Base-by-base conservation (phyloP, 768 basidiomycete genomes). In the Pulveroboletus sp. region DNA sequence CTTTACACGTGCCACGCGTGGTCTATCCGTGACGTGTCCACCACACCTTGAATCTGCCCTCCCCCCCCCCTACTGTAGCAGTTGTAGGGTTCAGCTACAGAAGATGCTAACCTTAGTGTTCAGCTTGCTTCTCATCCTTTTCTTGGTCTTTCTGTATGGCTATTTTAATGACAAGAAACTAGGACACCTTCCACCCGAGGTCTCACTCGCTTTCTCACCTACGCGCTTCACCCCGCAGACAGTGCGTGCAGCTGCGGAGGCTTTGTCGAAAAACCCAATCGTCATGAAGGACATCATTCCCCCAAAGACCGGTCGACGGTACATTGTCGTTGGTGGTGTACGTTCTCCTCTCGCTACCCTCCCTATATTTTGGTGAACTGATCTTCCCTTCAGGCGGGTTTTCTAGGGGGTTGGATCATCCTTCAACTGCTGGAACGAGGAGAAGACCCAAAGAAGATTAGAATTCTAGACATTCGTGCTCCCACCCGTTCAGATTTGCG, bases 321-420 rank as follows among this genome's bases (percentile, higher is more conserved):
- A 90, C 62, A 86, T 89, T 50, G 74, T 90, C 5, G 76, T 86
- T 33, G 88, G 88, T 48, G 87, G 88, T 57, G 85, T 86, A 61
- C 54, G 79, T 76, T 39, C 36, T 21, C 18, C 7, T 26, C 7
- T 28, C 14, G 13, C 7, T 45, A 24, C 28, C 45, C 36, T 39
- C 8, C 10, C 9, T 1, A 5, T 40, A 13, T 3, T 26, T 30
- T 33, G 6, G 27, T n/a, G 17, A 21, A 9, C 45, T 44, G 24
- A 56, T 33, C 32, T 1, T 44, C 10, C 27, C 24, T 26, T 41
- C 31, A 88, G 86, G 79, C 81, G 5, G 87, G 87, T 1, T 88
- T 89, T 51, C 66, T 89, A 4, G 87, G 87, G 11, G 84, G 85
- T 7, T 90, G 88, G 88, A 82, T 90, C 33, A 81, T 84, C 4